These are phyloP conservation scores for Lactarius sp. DNA, from an alignment of 768 basidiomycete genomes.

Conservation along the genomic window DNA sequence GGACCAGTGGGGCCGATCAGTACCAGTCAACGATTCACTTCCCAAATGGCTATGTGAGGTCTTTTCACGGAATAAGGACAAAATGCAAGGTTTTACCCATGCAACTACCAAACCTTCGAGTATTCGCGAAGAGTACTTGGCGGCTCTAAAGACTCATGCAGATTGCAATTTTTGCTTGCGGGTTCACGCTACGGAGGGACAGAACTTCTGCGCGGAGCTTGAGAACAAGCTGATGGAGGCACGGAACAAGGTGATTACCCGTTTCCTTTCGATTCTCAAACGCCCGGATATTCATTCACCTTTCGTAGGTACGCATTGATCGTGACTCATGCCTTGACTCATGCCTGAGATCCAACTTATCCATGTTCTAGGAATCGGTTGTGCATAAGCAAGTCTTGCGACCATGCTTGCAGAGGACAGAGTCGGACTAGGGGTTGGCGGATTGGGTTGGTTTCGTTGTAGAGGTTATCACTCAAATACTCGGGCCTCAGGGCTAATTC, in stretches of 20 bases:
- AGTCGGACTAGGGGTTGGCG: too few species aligned
- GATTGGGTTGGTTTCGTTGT: background rate
- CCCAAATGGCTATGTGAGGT: background rate
- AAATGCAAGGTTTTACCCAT: background rate
- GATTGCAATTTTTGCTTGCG: background rate
- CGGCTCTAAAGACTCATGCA: background rate
- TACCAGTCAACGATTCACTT: background rate
- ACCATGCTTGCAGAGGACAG: background rate
- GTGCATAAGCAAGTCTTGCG: background rate
- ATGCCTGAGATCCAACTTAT: background rate
- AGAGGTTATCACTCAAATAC: background rate
- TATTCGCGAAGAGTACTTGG: background rate
- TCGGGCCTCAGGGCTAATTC: background rate
- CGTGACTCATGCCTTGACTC: too few species aligned
- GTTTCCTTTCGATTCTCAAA: background rate
- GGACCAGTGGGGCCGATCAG: too few species aligned
- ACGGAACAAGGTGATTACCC: background rate
- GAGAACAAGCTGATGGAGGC: background rate
- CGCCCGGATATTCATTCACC: background rate
- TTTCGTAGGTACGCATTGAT: background rate
- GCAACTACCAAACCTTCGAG: background rate
- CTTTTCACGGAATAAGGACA: background rate
- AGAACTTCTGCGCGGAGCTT: background rate
- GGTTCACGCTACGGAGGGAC: background rate
- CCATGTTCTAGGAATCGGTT: background rate